Base-by-base conservation (phyloP, 306 rosid genomes). In the Abrus precatorius region DNA sequence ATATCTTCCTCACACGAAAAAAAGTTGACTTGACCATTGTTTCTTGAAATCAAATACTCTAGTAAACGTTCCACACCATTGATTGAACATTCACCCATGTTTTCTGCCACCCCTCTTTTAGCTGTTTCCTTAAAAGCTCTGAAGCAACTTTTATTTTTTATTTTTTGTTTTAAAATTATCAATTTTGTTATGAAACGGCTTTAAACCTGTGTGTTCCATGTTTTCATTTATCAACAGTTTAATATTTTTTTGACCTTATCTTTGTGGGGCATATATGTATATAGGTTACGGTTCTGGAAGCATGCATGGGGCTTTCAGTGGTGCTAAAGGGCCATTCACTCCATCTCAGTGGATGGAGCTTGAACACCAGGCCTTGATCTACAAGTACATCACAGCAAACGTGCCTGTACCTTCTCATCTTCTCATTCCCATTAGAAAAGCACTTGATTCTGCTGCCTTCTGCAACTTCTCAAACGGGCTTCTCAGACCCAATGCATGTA, bases 281-380 rank as follows among this genome's bases (percentile, higher is more conserved):
- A 27, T 30, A 69, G 74, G 92, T 74, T 81, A 85, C 55, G 61
- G 64, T 75, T 70, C 83, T 29, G 98, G 94, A 66, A 86, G 73
- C 88, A 79, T 87, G 94, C 88, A 92, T 61, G 94, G 91, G 63
- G 60, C 62, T 44, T 5, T 85, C 64, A 33, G 79, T n/a, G 88
- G 89, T 48, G 62, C 75, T 7, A 87, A 84, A 86, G 93, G 96
- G 13, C 89, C 87, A 57, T 96, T 96, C 82, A 96, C 98, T 66
- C 94, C 94, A 1, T 90, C 98, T 0, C 99, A 96, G 66, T 93
- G 99, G 99, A 88, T 96, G 94, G 99, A 96, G 84, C 75, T 96
- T 1, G 97, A 96, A 69, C 99, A 96, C 50, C 99, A 96, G 44
- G 98, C 99, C 28, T 82, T 93, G 91, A 96, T 96, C 92, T 96